A percentile compares a stretch with the other conserved stretches of the same genome.
phyloP scores from a whole-genome alignment of 2,329 filamentous ascomycete genomes.

The Talaromyces sp. region DNA sequence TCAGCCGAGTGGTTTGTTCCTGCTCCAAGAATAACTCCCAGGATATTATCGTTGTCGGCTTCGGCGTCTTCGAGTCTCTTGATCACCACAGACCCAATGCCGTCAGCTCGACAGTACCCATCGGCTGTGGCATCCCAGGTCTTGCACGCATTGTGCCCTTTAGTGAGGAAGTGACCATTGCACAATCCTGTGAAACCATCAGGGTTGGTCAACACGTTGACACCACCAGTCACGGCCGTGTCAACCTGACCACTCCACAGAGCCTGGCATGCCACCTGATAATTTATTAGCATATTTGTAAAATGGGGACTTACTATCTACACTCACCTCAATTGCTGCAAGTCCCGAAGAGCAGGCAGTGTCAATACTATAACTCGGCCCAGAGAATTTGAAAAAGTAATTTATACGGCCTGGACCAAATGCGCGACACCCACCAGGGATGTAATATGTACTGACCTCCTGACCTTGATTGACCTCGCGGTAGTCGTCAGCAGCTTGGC shows the following conservation, averaged over 20 bases:
- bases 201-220: constrained; percentile 71
- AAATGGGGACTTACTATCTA: constrained; percentile 26
- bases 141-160: constrained; percentile 64
- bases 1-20: constrained; percentile 78
- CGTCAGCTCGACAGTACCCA: constrained; percentile 76
- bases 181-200: constrained; percentile 72
- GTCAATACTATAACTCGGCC: constrained; percentile 66
- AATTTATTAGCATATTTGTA: background rate
- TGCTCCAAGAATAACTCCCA: constrained; percentile 69
- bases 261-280: constrained; percentile 56
- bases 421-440: constrained; percentile 56
- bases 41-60: constrained; percentile 61
- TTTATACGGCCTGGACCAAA: constrained; percentile 59
- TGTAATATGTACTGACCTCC: constrained; percentile 65
- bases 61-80: constrained; percentile 76
- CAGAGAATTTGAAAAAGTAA: constrained; percentile 72
- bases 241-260: constrained; percentile 72
- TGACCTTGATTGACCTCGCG: constrained; percentile 68
- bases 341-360: constrained; percentile 74
- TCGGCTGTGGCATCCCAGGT: constrained; percentile 76
- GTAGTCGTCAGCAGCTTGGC: constrained; percentile 71
- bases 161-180: constrained; percentile 71
- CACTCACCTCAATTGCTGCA: constrained; percentile 56
- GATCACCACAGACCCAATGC: constrained; percentile 66
- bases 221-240: constrained; percentile 68